Conservation (phyloP, 768 basidiomycete species). For the Tylopilus cervinicoccineus region DNA sequence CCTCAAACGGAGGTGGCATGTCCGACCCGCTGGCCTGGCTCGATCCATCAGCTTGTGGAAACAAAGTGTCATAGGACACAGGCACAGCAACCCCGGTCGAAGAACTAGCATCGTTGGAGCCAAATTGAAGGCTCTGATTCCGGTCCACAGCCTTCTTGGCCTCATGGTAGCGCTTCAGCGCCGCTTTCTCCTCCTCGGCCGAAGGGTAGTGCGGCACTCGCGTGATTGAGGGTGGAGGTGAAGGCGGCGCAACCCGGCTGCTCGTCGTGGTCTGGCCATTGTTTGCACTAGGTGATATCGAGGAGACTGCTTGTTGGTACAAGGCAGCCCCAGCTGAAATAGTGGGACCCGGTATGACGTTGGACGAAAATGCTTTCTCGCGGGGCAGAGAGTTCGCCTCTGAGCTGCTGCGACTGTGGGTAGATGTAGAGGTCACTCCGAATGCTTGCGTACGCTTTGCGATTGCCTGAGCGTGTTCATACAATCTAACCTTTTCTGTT, state of each 20-base stretch:
- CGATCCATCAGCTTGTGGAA: slow-evolving; percentile 37
- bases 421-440: slow-evolving; percentile 25
- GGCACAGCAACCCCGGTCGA: slow-evolving; percentile 35
- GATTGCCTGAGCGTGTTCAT: slow-evolving; percentile 62
- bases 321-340: slow-evolving; percentile 41
- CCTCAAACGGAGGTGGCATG: slow-evolving; percentile 54
- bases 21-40: slow-evolving; percentile 26
- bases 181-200: slow-evolving; percentile 75
- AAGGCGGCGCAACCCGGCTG: slow-evolving; percentile 28
- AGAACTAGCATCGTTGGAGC: slow-evolving; percentile 10
- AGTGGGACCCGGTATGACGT: slow-evolving; percentile 14
- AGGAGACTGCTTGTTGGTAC: slow-evolving; percentile 44
- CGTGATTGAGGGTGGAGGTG: slow-evolving; percentile 24
- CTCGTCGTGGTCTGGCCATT: slow-evolving; percentile 15
- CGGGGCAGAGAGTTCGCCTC: slow-evolving; percentile 22
- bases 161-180: slow-evolving; percentile 61
- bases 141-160: slow-evolving; percentile 69
- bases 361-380: slow-evolving; percentile 13
- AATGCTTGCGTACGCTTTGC: slow-evolving; percentile 54
- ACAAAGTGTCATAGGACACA: slow-evolving; percentile 61
- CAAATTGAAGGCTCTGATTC: slow-evolving; percentile 40
- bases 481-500: slow-evolving; percentile 72
- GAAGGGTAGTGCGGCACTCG: slow-evolving; percentile 49
- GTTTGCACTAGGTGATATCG: slow-evolving; percentile 25
- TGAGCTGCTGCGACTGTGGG: slow-evolving; percentile 27